Conservation (phyloP, 192 early-diverging fungal species). For the Pilobolus umbonatus region DNA sequence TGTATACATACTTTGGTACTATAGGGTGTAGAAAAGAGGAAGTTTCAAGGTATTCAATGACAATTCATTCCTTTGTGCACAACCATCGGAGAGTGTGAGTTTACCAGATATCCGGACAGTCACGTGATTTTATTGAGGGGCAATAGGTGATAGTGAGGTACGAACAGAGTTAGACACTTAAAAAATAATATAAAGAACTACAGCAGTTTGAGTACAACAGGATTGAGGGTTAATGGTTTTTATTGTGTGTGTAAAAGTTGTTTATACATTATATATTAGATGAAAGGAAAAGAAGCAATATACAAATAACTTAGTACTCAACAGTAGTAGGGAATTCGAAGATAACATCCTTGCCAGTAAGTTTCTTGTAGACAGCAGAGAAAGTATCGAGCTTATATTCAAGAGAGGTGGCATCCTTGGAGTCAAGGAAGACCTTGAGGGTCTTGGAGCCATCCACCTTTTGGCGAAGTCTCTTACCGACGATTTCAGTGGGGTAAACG, state of each 20-base stretch:
- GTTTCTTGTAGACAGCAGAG: constrained; percentile 88
- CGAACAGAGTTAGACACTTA: neutral
- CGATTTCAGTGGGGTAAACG: constrained; percentile 98
- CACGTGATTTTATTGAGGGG: neutral
- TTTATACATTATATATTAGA: no score
- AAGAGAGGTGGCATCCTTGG: constrained; percentile 95
- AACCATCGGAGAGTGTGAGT: neutral
- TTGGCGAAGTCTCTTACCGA: constrained; percentile 97
- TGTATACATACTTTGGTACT: constrained; percentile 17
- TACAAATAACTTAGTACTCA: constrained; percentile 11
- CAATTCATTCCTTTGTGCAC: neutral
- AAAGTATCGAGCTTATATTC: constrained; percentile 99
- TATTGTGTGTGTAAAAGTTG: neutral
- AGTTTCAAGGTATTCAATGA: neutral
- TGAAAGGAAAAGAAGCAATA: no score
- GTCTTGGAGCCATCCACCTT: constrained; percentile 90
- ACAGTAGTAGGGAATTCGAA: constrained; percentile 87
- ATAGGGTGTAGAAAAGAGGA: constrained; percentile 17
- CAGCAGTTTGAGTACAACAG: no score
- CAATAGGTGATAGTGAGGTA: neutral
- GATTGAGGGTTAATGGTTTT: no score
- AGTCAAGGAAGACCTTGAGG: constrained; percentile 95
- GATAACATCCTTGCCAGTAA: constrained; percentile 97
- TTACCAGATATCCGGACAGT: neutral
- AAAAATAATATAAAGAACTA: no score